A percentile compares a stretch with the other conserved stretches of the same genome.
Conservation (phyloP, 169 alveolate species). For the Plasmodium knowlesi region DNA sequence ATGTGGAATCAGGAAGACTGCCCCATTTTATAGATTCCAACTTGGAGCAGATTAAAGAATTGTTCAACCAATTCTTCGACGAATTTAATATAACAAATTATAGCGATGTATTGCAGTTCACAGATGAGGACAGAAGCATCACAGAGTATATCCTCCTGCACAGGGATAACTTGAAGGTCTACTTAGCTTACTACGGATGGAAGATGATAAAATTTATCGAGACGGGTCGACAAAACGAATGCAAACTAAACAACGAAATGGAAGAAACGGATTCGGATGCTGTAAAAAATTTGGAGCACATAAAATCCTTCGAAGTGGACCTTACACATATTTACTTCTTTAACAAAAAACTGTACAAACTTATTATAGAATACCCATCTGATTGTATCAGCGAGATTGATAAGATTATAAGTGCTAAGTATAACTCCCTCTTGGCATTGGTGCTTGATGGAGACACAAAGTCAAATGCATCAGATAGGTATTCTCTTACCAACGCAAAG, state of each 20-base stretch:
- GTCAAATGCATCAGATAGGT: conserved; percentile 52
- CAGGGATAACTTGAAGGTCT: conserved; percentile 66
- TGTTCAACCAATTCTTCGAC: conserved; percentile 82
- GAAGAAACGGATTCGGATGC: conserved; percentile 53
- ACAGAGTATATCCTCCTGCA: conserved; percentile 74
- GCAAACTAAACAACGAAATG: conserved; percentile 57
- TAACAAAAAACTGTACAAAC: conserved; percentile 89
- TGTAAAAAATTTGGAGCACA: conserved; percentile 41
- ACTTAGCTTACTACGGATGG: conserved; percentile 80
- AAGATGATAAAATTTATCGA: conserved; percentile 80
- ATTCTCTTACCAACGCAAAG: conserved; percentile 79
- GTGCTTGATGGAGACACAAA: conserved; percentile 65
- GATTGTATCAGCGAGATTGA: conserved; percentile 95
- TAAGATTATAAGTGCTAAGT: conserved; percentile 87
- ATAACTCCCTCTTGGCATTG: conserved; percentile 83
- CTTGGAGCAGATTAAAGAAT: conserved; percentile 82
- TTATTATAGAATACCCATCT: conserved; percentile 93
- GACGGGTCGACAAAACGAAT: conserved; percentile 70
- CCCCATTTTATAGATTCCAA: conserved; percentile 86
- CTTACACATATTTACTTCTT: conserved; percentile 89
- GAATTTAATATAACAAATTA: conserved; percentile 82
- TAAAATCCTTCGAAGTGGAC: conserved; percentile 86
- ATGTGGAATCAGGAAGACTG: conserved; percentile 85
- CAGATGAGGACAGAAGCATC: conserved; percentile 80
- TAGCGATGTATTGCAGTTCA: conserved; percentile 76